Conservation (phyloP, 345 rosid genomes). For the Boechera stricta region DNA sequence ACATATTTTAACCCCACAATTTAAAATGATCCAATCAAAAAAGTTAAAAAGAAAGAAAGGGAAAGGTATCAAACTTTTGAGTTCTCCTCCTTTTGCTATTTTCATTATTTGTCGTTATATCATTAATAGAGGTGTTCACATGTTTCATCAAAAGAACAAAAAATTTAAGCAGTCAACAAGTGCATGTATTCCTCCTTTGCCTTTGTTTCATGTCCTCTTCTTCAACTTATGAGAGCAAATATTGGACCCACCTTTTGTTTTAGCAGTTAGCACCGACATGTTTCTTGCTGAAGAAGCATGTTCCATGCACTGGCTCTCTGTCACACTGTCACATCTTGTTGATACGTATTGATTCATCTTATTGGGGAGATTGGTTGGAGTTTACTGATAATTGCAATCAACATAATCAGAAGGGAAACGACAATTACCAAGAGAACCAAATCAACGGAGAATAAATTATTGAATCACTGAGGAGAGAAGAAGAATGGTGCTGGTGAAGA, state of each 20-base stretch:
- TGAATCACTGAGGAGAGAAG: not conserved
- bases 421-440: not conserved
- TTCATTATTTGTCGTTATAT: conserved; percentile 21
- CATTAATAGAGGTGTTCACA: conserved; percentile 31
- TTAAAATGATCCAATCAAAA: conserved; percentile 21
- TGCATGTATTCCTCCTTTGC: conserved; percentile 6
- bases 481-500: not conserved
- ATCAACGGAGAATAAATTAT: not conserved
- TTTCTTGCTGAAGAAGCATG: conserved; percentile 42
- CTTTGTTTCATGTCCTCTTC: conserved; percentile 28
- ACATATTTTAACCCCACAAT: not conserved
- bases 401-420: not conserved
- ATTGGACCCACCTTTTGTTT: conserved; percentile 25
- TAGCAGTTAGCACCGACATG: conserved; percentile 31
- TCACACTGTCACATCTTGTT: conserved; percentile 1
- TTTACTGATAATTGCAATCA: not conserved
- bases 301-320: conserved; percentile 1
- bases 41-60: not conserved
- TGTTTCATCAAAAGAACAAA: conserved; percentile 1
- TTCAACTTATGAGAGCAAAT: not conserved
- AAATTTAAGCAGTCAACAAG: not conserved
- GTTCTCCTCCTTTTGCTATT: conserved; percentile 11
- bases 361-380: not conserved
- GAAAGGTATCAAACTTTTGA: conserved; percentile 35
- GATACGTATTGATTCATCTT: not conserved